A percentile compares a stretch with the other conserved stretches of the same genome.
Evolutionary conservation across 306 rosid species (phyloP).

Genomic region (Cyclanthera cordifolia): DNA sequence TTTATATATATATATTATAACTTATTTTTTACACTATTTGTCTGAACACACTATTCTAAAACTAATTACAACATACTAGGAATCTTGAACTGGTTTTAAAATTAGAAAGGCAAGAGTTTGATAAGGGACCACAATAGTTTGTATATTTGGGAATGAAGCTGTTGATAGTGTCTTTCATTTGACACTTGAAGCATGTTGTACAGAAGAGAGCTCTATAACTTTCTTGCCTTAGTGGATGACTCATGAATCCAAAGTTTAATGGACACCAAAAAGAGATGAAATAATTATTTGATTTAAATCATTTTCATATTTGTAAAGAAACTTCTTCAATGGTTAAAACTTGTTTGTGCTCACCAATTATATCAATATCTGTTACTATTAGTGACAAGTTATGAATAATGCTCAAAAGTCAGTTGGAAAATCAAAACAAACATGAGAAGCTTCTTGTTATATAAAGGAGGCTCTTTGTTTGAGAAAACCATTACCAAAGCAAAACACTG

Average conservation of each 20-base stretch:
- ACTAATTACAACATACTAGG: not conserved
- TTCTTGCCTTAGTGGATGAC: not conserved
- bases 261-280: conserved; percentile 1
- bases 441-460: conserved; percentile 8
- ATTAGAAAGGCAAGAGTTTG: not conserved
- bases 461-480: not conserved
- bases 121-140: not conserved
- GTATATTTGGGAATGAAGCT: not conserved
- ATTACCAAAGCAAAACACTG: not conserved
- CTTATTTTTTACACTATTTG: not conserved
- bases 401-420: conserved; percentile 1
- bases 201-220: not conserved
- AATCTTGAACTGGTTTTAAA: not conserved
- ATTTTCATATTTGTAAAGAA: not conserved
- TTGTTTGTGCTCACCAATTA: not conserved
- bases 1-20: no score
- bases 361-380: not conserved
- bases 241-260: not conserved
- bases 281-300: not conserved
- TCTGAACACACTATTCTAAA: not conserved
- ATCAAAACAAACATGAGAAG: not conserved
- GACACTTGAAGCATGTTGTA: not conserved
- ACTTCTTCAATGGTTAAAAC: not conserved
- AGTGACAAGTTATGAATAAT: not conserved
- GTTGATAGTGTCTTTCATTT: not conserved